Percentiles rank a stretch among this genome's conserved stretches.
Evolutionary conservation across 2,329 filamentous ascomycete species (phyloP).

Genomic region (Corniculantispora saksenae): DNA sequence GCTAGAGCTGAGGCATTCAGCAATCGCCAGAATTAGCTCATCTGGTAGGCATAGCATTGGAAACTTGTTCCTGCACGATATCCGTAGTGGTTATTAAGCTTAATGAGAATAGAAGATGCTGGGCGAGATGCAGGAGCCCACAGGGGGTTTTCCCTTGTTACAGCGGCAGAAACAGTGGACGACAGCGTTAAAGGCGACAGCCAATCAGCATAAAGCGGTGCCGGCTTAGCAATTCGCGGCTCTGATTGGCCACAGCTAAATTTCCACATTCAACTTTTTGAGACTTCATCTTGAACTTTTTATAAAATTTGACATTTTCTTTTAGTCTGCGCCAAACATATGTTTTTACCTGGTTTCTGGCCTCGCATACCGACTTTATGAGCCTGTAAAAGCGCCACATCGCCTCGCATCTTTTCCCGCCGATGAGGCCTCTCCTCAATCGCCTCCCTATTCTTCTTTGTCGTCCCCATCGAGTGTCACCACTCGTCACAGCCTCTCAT

Average conservation of each 20-base stretch:
- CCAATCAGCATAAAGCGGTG: not conserved
- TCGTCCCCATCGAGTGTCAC: slow-evolving; percentile 3
- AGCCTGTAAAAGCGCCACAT: not conserved
- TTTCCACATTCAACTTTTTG: slow-evolving; percentile 13
- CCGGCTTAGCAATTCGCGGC: not conserved
- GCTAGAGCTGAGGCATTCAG: not conserved
- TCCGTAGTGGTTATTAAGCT: no score
- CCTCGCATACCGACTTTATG: no score
- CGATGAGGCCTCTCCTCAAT: slow-evolving; percentile 3
- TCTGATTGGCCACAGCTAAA: slow-evolving; percentile 10
- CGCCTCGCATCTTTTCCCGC: not conserved
- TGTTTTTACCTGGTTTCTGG: not conserved
- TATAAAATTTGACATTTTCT: not conserved
- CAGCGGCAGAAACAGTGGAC: no score
- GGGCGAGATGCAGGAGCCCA: no score
- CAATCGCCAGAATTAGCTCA: not conserved
- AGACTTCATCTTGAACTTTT: slow-evolving; percentile 5
- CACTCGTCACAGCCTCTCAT: not conserved
- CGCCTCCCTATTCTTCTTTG: not conserved
- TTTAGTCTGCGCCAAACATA: not conserved
- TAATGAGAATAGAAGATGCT: no score
- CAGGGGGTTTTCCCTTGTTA: no score
- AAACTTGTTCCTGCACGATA: not conserved
- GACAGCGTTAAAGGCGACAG: not conserved
- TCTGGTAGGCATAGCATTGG: not conserved